Conservation (phyloP, 2,329 filamentous ascomycete genomes). For the Trichoderma afroharzianum region DNA sequence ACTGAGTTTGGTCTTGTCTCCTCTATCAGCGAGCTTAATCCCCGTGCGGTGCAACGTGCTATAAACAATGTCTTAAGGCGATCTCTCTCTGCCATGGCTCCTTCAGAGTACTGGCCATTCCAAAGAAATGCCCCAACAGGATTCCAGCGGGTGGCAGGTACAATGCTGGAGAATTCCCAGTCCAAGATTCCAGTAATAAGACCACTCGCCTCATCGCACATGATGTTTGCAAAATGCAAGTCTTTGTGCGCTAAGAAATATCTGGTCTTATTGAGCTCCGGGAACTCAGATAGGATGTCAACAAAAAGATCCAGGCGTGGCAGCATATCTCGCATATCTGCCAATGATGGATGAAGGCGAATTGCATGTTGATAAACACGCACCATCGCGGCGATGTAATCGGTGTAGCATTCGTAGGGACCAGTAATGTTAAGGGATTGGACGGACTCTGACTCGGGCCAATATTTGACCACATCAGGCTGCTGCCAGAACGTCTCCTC, state of each 20-base stretch:
- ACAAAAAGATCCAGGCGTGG: conserved; percentile 20
- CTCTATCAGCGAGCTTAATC: not conserved
- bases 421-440: conserved; percentile 28
- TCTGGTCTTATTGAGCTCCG: not conserved
- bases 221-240: not conserved
- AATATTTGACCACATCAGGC: conserved; percentile 30
- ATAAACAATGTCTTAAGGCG: not conserved
- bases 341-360: conserved; percentile 25
- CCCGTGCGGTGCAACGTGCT: not conserved
- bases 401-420: conserved; percentile 27
- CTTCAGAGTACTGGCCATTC: conserved; percentile 23
- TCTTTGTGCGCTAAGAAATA: not conserved
- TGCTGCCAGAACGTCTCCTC: conserved; percentile 37
- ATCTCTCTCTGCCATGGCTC: not conserved
- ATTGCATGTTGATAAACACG: conserved; percentile 29
- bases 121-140: conserved; percentile 35
- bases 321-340: conserved; percentile 26
- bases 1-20: not conserved
- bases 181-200: not conserved
- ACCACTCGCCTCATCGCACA: not conserved
- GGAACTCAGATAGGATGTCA: not conserved
- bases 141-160: conserved; percentile 31
- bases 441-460: conserved; percentile 24
- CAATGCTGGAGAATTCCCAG: not conserved
- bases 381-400: conserved; percentile 26